Evolutionary conservation across 768 basidiomycete species (phyloP).

Genomic region (Suillus cothurnatus): DNA sequence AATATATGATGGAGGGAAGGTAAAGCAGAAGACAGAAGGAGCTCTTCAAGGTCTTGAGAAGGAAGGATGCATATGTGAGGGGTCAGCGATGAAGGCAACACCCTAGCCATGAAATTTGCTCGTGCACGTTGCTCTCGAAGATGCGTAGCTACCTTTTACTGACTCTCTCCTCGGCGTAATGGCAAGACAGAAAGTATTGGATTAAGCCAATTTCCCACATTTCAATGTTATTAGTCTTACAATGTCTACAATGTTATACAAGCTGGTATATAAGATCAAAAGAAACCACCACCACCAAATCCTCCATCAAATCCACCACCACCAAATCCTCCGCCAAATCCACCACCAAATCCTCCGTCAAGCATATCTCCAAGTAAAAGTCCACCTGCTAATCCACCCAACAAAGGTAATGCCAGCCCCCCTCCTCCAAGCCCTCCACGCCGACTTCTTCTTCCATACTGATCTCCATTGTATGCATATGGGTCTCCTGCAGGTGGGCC

Average conservation of each 20-base stretch:
- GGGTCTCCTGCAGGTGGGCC: conserved; percentile 8
- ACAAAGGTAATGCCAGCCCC: conserved; percentile 42
- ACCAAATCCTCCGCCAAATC: conserved; percentile 21
- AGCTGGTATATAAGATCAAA: conserved; percentile 4
- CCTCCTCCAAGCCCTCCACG: conserved; percentile 26
- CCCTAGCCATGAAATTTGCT: conserved; percentile 43
- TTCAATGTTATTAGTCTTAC: neutral
- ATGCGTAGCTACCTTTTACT: neutral
- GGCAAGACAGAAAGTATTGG: neutral
- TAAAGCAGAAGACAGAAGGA: conserved; percentile 58
- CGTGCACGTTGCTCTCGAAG: neutral
- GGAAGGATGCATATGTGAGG: conserved; percentile 79
- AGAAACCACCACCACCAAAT: conserved; percentile 23
- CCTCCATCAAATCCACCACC: conserved; percentile 25
- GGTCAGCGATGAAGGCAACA: conserved; percentile 72
- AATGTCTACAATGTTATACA: neutral
- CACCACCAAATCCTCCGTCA: conserved; percentile 39
- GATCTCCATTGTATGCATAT: conserved; percentile 13
- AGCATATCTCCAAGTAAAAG: conserved; percentile 49
- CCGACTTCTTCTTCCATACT: conserved; percentile 8
- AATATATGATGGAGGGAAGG: conserved; percentile 74
- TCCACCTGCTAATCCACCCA: conserved; percentile 53
- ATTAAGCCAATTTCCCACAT: conserved; percentile 3
- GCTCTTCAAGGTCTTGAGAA: conserved; percentile 67
- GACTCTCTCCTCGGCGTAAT: neutral